Percentiles rank a stretch among this genome's conserved stretches.
Conservation (phyloP, 371 early-diverging fungal genomes). For the Parasitella parasitica region DNA sequence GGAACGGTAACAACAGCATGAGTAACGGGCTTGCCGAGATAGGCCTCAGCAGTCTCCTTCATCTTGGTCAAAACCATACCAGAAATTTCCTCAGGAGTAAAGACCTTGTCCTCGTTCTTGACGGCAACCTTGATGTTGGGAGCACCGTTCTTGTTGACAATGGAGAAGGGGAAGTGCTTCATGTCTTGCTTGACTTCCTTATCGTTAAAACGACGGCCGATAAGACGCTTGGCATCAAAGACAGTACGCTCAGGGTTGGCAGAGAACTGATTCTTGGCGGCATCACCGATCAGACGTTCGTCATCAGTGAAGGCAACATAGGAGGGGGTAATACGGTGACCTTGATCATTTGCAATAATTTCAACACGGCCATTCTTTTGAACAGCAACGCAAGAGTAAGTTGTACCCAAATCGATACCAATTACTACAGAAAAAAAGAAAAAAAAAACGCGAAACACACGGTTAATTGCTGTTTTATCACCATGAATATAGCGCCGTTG, state of each 20-base stretch:
- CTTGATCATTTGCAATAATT: constrained; percentile 82
- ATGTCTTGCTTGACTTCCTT: constrained; percentile 84
- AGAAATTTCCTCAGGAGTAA: constrained; percentile 97
- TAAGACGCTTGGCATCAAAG: constrained; percentile 94
- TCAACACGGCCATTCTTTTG: constrained; percentile 88
- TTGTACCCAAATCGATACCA: constrained; percentile 95
- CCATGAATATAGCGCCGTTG: no score
- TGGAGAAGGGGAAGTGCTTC: constrained; percentile 91
- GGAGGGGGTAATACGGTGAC: constrained; percentile 87
- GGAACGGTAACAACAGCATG: constrained; percentile 86
- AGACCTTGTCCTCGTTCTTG: constrained; percentile 88
- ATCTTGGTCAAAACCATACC: constrained; percentile 96
- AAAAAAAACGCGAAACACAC: not conserved
- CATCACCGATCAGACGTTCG: constrained; percentile 86
- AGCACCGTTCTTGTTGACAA: constrained; percentile 78
- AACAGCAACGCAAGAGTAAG: constrained; percentile 97
- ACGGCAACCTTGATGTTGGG: constrained; percentile 81
- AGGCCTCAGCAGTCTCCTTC: constrained; percentile 84
- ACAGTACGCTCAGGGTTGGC: constrained; percentile 87
- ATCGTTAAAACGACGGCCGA: constrained; percentile 86
- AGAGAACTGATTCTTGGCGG: constrained; percentile 84
- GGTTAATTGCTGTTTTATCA: not conserved
- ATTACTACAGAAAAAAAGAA: no score
- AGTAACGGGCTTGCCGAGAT: constrained; percentile 77
- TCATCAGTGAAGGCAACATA: constrained; percentile 86